Evolutionary conservation across 257 asterid species (phyloP).

Genomic region (Solanum chaucha): DNA sequence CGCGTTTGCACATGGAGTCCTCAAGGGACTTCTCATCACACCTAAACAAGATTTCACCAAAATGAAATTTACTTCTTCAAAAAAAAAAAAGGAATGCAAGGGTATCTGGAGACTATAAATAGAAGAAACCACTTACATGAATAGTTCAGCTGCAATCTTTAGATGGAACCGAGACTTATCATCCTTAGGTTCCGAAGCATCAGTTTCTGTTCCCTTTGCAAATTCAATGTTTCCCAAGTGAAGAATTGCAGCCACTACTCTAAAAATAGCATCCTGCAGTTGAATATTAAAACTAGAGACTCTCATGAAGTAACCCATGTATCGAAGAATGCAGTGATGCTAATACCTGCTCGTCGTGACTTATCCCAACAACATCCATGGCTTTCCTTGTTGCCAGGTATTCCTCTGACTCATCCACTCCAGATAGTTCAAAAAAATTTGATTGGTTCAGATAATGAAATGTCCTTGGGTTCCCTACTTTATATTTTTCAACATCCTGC

Average conservation of each 20-base stretch:
- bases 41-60: constrained; percentile 29
- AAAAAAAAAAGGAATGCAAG: not conserved
- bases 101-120: not conserved
- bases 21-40: constrained; percentile 70
- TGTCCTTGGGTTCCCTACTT: constrained; percentile 54
- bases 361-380: constrained; percentile 85
- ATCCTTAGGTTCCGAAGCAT: constrained; percentile 73
- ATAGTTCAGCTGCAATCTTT: constrained; percentile 62
- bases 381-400: constrained; percentile 70
- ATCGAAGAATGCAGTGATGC: not conserved
- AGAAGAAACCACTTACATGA: constrained; percentile 36
- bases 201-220: constrained; percentile 54
- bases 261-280: constrained; percentile 71
- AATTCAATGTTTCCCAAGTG: constrained; percentile 85
- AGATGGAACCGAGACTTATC: constrained; percentile 67
- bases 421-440: constrained; percentile 50
- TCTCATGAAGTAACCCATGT: constrained; percentile 3
- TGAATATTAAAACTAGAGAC: constrained; percentile 4
- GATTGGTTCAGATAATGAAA: constrained; percentile 86
- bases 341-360: constrained; percentile 65
- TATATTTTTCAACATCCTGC: constrained; percentile 62
- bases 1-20: constrained; percentile 77
- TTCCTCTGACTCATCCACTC: constrained; percentile 69
- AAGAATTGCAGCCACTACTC: constrained; percentile 85
- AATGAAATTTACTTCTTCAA: not conserved